phyloP scores from a whole-genome alignment of 2,329 filamentous ascomycete genomes.

The Didymella glomerata region DNA sequence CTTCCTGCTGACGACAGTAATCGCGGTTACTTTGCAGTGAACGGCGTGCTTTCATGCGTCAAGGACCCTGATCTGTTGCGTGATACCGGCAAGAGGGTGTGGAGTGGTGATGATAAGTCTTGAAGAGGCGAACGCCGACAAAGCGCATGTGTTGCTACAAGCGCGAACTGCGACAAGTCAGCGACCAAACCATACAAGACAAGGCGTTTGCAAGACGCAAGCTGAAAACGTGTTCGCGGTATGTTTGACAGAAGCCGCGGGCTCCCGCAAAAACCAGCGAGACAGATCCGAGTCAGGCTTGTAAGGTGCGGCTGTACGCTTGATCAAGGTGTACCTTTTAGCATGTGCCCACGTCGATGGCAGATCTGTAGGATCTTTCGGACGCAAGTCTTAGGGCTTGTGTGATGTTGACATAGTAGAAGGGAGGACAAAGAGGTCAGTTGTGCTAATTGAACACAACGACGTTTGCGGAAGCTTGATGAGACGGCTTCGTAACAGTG shows the following conservation, averaged over 20 bases:
- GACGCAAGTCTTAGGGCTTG: constrained; percentile 40
- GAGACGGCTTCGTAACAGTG: constrained; percentile 42
- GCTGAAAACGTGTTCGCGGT: constrained; percentile 49
- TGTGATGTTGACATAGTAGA: constrained; percentile 42
- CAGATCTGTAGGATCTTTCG: constrained; percentile 28
- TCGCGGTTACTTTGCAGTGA: constrained; percentile 34
- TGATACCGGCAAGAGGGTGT: constrained; percentile 26
- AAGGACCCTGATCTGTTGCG: constrained; percentile 24
- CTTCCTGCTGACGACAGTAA: constrained; percentile 31
- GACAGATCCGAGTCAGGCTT: constrained; percentile 47
- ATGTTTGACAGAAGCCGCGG: constrained; percentile 47
- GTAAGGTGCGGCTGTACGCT: constrained; percentile 36
- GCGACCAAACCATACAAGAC: constrained; percentile 50
- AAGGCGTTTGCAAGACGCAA: constrained; percentile 53
- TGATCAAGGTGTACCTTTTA: constrained; percentile 45
- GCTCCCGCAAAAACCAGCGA: constrained; percentile 43
- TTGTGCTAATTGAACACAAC: constrained; percentile 40
- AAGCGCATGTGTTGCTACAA: constrained; percentile 37
- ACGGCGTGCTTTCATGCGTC: constrained; percentile 39
- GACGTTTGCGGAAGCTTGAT: constrained; percentile 48
- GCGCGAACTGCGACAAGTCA: constrained; percentile 49
- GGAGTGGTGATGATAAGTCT: constrained; percentile 37
- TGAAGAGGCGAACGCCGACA: constrained; percentile 39
- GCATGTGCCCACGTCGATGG: constrained; percentile 41
- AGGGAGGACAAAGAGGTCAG: constrained; percentile 44